Conservation (phyloP, 306 rosid genomes). For the Medicago arabica region DNA sequence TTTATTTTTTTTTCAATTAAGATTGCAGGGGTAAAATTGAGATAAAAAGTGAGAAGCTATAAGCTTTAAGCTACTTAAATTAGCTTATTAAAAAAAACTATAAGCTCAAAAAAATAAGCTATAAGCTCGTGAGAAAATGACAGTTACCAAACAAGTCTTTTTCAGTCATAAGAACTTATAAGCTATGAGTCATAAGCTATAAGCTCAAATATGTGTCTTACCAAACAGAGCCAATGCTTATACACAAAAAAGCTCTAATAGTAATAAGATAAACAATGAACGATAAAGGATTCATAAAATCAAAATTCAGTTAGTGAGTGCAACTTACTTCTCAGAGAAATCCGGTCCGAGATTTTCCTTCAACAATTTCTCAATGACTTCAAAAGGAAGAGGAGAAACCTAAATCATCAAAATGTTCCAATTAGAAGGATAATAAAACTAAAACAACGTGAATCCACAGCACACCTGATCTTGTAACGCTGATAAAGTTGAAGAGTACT, state of each 20-base stretch:
- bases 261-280: background rate
- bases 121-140: too few relatives aligned
- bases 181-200: too few relatives aligned
- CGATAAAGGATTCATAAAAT: constrained; percentile 23
- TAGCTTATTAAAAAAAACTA: too few relatives aligned
- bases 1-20: too few relatives aligned
- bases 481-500: constrained; percentile 75
- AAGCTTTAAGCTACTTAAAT: too few relatives aligned
- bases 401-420: constrained; percentile 48
- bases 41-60: too few relatives aligned
- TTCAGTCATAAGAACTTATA: too few relatives aligned
- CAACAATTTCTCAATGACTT: constrained; percentile 62
- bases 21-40: too few relatives aligned
- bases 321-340: constrained; percentile 73
- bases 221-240: background rate
- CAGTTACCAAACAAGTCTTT: too few relatives aligned
- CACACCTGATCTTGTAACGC: constrained; percentile 80
- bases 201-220: too few relatives aligned
- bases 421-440: constrained; percentile 37
- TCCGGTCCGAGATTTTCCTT: constrained; percentile 64
- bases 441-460: constrained; percentile 17
- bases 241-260: background rate
- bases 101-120: too few relatives aligned
- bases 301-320: constrained; percentile 21
- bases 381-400: constrained; percentile 81